phyloP scores from a whole-genome alignment of 306 rosid genomes.

The Prunus persica region Prunus_persica_NCBIv2 NC_034014.1:25683501-25684000 shows the following conservation, averaged over 20 bases:
- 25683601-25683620: neutral
- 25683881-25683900: neutral
- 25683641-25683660: neutral
- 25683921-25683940: too few relatives aligned
- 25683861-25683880: neutral
- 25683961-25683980: too few relatives aligned
- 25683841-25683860: conserved; percentile 10
- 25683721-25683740: conserved; percentile 2
- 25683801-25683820: neutral
- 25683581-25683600: neutral
- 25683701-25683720: neutral
- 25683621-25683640: neutral
- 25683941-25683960: too few relatives aligned
- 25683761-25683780: neutral
- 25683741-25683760: neutral
- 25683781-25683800: neutral
- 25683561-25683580: neutral
- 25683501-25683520: neutral
- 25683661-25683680: neutral
- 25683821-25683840: neutral
- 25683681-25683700: neutral
- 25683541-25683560: neutral
- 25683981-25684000: too few relatives aligned
- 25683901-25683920: neutral
- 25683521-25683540: neutral